Evolutionary conservation across 805 yeast species (phyloP).

Genomic region (Spathaspora arborariae): DNA sequence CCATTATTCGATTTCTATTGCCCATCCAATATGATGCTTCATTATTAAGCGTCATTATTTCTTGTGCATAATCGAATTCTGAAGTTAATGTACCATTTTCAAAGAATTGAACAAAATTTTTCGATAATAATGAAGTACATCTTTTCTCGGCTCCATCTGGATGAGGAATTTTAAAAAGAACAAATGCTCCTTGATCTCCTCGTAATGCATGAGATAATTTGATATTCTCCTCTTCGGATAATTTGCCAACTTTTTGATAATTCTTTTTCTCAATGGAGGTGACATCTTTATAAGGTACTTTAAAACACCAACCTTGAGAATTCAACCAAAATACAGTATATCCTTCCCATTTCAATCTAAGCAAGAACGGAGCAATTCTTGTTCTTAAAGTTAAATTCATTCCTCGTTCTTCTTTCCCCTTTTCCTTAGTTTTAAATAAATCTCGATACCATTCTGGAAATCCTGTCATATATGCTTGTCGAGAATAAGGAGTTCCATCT

Average conservation of each 20-base stretch:
- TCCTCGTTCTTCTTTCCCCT: slow-evolving; percentile 30
- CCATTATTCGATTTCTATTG: slow-evolving; percentile 75
- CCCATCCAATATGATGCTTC: slow-evolving; percentile 92
- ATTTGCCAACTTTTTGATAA: slow-evolving; percentile 29
- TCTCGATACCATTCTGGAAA: slow-evolving; percentile 92
- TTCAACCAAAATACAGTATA: slow-evolving; percentile 81
- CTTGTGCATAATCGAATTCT: slow-evolving; percentile 64
- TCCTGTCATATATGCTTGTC: slow-evolving; percentile 77
- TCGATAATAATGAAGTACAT: slow-evolving; percentile 75
- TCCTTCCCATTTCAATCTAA: slow-evolving; percentile 81
- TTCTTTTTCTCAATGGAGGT: slow-evolving; percentile 32
- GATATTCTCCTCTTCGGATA: slow-evolving; percentile 27
- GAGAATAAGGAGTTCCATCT: slow-evolving; percentile 63
- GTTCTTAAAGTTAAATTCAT: slow-evolving; percentile 68
- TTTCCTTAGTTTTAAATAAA: slow-evolving; percentile 30
- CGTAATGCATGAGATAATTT: slow-evolving; percentile 19
- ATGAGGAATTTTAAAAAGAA: slow-evolving; percentile 76
- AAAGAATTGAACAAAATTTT: slow-evolving; percentile 64
- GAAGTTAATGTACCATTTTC: slow-evolving; percentile 75
- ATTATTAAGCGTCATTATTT: slow-evolving; percentile 74
- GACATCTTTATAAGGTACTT: slow-evolving; percentile 44
- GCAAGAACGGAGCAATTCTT: slow-evolving; percentile 69
- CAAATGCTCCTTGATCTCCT: slow-evolving; percentile 19
- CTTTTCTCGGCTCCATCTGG: slow-evolving; percentile 75
- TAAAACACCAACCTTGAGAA: slow-evolving; percentile 84